Evolutionary conservation across 2,329 filamentous ascomycete genomes (phyloP).

Genomic region (Phyllosticta citribraziliensis): DNA sequence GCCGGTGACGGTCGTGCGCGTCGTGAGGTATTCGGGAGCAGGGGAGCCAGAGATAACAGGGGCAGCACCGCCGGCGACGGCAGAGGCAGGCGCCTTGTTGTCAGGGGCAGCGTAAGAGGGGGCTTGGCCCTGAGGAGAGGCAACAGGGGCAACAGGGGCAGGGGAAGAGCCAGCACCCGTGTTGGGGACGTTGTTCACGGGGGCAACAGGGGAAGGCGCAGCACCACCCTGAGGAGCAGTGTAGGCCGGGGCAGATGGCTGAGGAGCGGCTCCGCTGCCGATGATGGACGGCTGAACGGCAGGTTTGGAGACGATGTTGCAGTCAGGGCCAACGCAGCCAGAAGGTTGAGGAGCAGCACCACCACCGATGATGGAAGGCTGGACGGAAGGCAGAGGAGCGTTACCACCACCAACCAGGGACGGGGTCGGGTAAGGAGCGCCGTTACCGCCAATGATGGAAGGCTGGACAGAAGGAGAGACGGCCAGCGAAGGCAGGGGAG

Average conservation of each 20-base stretch:
- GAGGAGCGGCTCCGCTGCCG: not conserved
- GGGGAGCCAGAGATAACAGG: conserved; percentile 1
- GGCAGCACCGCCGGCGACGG: not conserved
- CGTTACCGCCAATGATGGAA: not conserved
- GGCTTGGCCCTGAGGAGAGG: not conserved
- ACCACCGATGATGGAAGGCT: not conserved
- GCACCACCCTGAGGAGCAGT: not conserved
- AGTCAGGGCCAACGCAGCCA: not conserved
- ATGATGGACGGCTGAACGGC: not conserved
- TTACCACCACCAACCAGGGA: not conserved
- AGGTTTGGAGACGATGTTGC: not conserved
- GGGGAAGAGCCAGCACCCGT: no score
- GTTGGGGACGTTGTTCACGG: not conserved
- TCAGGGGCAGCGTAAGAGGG: not conserved
- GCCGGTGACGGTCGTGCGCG: not conserved
- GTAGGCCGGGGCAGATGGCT: not conserved
- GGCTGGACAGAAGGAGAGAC: not conserved
- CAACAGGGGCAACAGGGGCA: not conserved
- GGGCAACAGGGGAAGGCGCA: no score
- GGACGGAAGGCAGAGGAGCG: not conserved
- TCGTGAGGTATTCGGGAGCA: conserved; percentile 2
- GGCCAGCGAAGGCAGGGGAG: not conserved
- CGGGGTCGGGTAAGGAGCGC: not conserved
- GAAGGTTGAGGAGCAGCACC: not conserved
- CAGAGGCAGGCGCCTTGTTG: not conserved